These are phyloP conservation scores for Penicillium digitatum DNA, from an alignment of 2,329 filamentous ascomycete genomes.

Conservation along the genomic window DNA sequence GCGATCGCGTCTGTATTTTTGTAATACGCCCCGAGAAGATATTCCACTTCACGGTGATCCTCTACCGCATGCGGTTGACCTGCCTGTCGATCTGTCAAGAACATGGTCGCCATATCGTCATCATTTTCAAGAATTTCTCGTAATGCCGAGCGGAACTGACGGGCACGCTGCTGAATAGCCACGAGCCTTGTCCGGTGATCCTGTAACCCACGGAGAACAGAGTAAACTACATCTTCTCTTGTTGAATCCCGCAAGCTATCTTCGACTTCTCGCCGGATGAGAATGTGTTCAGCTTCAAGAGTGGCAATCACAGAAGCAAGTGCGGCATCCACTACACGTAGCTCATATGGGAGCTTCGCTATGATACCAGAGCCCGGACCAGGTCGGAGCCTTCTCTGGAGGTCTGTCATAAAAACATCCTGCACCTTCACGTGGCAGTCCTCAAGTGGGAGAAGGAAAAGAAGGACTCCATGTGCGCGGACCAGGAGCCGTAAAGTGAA, in stretches of 20 bases:
- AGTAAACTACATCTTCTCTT: conserved; percentile 15
- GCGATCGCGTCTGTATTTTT: conserved; percentile 35
- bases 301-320: conserved; percentile 33
- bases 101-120: conserved; percentile 38
- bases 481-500: conserved; percentile 38
- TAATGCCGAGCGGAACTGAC: conserved; percentile 33
- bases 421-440: conserved; percentile 14
- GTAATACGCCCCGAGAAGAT: conserved; percentile 38
- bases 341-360: conserved; percentile 30
- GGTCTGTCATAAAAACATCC: conserved; percentile 26
- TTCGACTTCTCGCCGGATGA: conserved; percentile 20
- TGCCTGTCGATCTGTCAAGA: conserved; percentile 30
- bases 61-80: conserved; percentile 28
- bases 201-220: conserved; percentile 27
- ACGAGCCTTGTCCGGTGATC: conserved; percentile 26
- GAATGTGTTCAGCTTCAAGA: conserved; percentile 33
- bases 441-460: conserved; percentile 25
- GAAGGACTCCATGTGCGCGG: conserved; percentile 29
- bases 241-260: conserved; percentile 20
- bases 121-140: conserved; percentile 36
- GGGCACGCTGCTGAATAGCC: conserved; percentile 32
- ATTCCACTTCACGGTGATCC: conserved; percentile 39
- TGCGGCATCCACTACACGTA: conserved; percentile 36
- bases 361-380: conserved; percentile 16
- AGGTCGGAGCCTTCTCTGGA: conserved; percentile 24